Evolutionary conservation across 73 alveolate genomes (phyloP).

Genomic region (Paraurostyla sp.): DNA sequence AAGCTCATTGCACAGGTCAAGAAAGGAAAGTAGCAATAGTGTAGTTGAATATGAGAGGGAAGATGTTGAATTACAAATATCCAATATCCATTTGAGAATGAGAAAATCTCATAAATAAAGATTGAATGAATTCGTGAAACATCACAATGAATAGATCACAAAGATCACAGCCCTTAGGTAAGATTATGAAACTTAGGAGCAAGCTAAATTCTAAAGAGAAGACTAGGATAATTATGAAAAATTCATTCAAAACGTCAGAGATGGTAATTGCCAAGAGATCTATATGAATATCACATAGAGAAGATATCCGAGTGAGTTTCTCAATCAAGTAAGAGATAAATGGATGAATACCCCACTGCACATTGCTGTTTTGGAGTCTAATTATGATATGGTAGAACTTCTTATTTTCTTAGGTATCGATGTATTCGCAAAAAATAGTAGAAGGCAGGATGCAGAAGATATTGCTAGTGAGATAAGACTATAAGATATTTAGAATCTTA

Average conservation of each 20-base stretch:
- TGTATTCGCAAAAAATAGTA: background rate
- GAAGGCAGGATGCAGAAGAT: background rate
- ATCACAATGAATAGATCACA: background rate
- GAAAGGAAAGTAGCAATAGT: background rate
- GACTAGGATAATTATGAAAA: background rate
- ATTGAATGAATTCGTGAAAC: background rate
- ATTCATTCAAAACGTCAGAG: background rate
- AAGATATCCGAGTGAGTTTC: background rate
- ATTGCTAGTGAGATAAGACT: background rate
- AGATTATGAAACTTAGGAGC: background rate
- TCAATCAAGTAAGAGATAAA: background rate
- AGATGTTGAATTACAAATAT: background rate
- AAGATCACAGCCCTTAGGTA: background rate
- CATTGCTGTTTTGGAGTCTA: background rate
- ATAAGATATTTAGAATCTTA: background rate
- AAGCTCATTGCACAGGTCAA: background rate
- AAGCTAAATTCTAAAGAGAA: background rate
- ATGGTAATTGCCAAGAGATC: constrained; percentile 10
- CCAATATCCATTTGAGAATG: background rate
- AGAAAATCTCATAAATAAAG: background rate
- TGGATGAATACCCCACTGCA: background rate
- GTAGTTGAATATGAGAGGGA: background rate
- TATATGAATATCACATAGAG: background rate
- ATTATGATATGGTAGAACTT: constrained; percentile 36
- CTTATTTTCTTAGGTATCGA: background rate